Conservation (phyloP, 371 early-diverging fungal genomes). For the Umbelopsis sp. region DNA sequence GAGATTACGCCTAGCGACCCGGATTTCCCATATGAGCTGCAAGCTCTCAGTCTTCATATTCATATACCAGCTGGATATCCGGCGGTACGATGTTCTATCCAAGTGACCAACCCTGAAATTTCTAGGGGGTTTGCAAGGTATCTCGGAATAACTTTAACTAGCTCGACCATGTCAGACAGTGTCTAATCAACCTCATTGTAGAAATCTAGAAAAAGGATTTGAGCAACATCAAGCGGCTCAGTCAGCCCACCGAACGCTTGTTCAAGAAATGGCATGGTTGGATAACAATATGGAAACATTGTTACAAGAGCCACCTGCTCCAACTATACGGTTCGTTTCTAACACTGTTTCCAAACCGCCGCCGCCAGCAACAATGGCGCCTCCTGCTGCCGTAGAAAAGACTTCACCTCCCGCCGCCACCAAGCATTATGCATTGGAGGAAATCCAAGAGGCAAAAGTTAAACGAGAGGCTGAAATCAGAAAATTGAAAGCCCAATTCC, state of each 20-base stretch:
- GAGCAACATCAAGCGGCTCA: slow-evolving; percentile 30
- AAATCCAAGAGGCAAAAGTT: slow-evolving; percentile 31
- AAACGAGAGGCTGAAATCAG: slow-evolving; percentile 39
- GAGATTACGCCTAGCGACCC: slow-evolving; percentile 69
- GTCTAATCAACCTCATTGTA: slow-evolving; percentile 21
- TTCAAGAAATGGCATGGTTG: slow-evolving; percentile 61
- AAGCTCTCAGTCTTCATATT: slow-evolving; percentile 55
- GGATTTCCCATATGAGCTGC: slow-evolving; percentile 78
- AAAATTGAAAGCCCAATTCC: slow-evolving; percentile 55
- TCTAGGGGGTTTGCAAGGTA: slow-evolving; percentile 66
- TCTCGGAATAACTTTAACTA: slow-evolving; percentile 18
- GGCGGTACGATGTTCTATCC: slow-evolving; percentile 35
- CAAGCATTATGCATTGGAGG: slow-evolving; percentile 19
- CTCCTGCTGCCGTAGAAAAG: slow-evolving; percentile 17
- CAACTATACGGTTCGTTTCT: slow-evolving; percentile 57
- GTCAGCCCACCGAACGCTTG: slow-evolving; percentile 39
- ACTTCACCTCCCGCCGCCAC: slow-evolving; percentile 1
- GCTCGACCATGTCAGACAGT: slow-evolving; percentile 8
- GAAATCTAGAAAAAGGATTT: slow-evolving; percentile 55
- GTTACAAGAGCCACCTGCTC: slow-evolving; percentile 59
- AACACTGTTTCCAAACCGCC: slow-evolving; percentile 19
- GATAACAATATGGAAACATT: slow-evolving; percentile 60
- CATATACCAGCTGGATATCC: slow-evolving; percentile 56
- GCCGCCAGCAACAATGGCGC: slow-evolving; percentile 17
- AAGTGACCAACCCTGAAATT: slow-evolving; percentile 66